phyloP scores from a whole-genome alignment of 305 asterid genomes.

The Petunia hybrid region DNA sequence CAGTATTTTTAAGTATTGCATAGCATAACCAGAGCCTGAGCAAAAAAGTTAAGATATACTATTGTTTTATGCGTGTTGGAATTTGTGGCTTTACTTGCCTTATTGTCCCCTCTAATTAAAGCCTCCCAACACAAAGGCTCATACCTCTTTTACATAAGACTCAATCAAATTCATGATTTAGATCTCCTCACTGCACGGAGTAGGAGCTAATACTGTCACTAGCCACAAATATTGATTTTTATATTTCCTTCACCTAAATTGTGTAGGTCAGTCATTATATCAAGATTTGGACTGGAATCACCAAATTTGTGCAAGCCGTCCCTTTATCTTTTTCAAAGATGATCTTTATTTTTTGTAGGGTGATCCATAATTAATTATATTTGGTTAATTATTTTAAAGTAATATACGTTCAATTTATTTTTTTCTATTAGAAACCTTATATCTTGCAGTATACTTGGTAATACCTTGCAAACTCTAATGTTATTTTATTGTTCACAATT shows the following conservation, averaged over 20 bases:
- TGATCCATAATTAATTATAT: not conserved
- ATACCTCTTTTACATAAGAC: not conserved
- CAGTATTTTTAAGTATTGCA: not conserved
- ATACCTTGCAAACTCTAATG: fast-evolving
- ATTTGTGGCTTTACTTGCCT: slow-evolving; percentile 2
- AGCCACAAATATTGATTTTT: not conserved
- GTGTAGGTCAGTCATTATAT: not conserved
- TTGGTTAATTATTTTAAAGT: not conserved
- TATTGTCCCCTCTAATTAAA: slow-evolving; percentile 27
- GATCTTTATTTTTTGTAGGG: not conserved
- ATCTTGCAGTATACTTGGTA: not conserved
- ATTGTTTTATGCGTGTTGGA: not conserved
- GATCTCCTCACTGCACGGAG: not conserved
- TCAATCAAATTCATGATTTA: not conserved
- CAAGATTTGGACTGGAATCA: not conserved
- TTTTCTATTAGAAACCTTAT: not conserved
- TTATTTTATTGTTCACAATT: no score
- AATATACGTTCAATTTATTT: not conserved
- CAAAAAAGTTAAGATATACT: slow-evolving; percentile 5
- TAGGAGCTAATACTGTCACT: not conserved
- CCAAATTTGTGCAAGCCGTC: not conserved
- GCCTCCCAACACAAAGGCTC: slow-evolving; percentile 31
- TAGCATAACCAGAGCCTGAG: slow-evolving; percentile 19
- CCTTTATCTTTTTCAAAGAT: no score
- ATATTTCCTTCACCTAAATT: not conserved